Conservation (phyloP, 306 rosid species). For the Rubus idaeus region DNA sequence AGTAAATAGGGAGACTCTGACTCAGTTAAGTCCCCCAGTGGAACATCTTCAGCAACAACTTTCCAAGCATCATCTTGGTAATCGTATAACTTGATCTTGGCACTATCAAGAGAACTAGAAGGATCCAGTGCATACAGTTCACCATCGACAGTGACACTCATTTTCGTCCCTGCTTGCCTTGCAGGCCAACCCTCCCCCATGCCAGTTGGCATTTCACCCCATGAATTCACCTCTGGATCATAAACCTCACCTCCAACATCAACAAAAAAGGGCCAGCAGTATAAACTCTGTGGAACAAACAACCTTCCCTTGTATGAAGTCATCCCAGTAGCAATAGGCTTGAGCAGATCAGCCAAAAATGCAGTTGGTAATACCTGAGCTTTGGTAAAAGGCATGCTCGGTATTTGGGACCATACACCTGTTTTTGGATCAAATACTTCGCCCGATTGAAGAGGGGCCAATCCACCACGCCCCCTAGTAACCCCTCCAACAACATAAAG, state of each 20-base stretch:
- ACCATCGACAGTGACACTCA: constrained; percentile 79
- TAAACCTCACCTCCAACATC: constrained; percentile 94
- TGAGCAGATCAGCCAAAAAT: constrained; percentile 79
- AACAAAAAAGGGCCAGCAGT: constrained; percentile 92
- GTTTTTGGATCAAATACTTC: constrained; percentile 83
- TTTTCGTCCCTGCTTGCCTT: constrained; percentile 81
- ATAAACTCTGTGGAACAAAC: constrained; percentile 86
- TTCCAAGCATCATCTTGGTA: constrained; percentile 80
- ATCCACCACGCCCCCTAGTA: constrained; percentile 76
- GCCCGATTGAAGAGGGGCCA: constrained; percentile 86
- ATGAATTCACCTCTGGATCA: constrained; percentile 77
- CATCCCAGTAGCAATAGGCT: constrained; percentile 95
- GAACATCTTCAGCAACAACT: constrained; percentile 73
- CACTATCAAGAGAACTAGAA: constrained; percentile 66
- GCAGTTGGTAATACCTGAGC: constrained; percentile 78
- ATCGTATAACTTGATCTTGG: constrained; percentile 85
- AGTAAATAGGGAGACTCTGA: constrained; percentile 90
- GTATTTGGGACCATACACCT: constrained; percentile 65
- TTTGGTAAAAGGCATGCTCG: constrained; percentile 87
- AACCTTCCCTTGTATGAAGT: constrained; percentile 84
- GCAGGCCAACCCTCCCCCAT: constrained; percentile 99
- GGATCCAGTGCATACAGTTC: constrained; percentile 89
- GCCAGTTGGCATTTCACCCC: constrained; percentile 90
- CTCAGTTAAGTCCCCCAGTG: constrained; percentile 68
- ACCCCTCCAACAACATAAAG: constrained; percentile 97